Base-by-base conservation (phyloP, 805 yeast genomes). In the Teunomyces gatunensis region DNA sequence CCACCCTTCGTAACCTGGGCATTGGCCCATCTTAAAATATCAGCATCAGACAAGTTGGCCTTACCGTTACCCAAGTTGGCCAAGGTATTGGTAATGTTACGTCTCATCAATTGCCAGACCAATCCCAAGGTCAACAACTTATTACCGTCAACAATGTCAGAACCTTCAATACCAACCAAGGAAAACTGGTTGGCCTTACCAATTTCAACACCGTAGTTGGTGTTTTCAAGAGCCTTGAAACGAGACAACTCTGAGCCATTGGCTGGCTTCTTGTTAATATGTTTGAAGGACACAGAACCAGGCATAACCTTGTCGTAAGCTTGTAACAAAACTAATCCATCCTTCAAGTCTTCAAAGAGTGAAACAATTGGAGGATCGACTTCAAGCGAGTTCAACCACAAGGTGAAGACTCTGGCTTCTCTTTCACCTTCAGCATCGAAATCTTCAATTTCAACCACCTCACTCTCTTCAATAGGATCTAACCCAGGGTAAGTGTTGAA, bases 341-440 rank as follows among this genome's bases (percentile, higher is more conserved):
- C 97, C 67, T 90, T 91, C 62, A 94, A 78, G 64, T 94, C 98
- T 69, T 92, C 97, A 59, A 94, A 94, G 57, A 94, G 73, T 12
- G 87, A 83, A 44, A 89, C 89, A 50, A 94, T 92, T 21, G 97
- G 88, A 23, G 98, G 97, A 53, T 91, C 94, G 12, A 94, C 98
- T 56, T 94, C 98, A 59, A 94, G 78, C 1, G 97, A 89, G 71
- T 94, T 94, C 63, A 94, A 81, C 99, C 99, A 94, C 61, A 94
- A 74, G 5, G 99, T 94, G 72, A 94, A 94, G 10, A 94, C 99
- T 68, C 99, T 82, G 3, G 99, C 99, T 73, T 94, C 99, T 73
- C 99, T 87, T 73, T 94, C 99, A 53, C 99, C 99, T 72, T 94
- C 99, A 21, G 99, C 99, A 65, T 94, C 99, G 61, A 94, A 94